Percentiles rank a stretch among this genome's conserved stretches.
Conservation (phyloP, 768 basidiomycete species). For the Mycena albidolilacea region DNA sequence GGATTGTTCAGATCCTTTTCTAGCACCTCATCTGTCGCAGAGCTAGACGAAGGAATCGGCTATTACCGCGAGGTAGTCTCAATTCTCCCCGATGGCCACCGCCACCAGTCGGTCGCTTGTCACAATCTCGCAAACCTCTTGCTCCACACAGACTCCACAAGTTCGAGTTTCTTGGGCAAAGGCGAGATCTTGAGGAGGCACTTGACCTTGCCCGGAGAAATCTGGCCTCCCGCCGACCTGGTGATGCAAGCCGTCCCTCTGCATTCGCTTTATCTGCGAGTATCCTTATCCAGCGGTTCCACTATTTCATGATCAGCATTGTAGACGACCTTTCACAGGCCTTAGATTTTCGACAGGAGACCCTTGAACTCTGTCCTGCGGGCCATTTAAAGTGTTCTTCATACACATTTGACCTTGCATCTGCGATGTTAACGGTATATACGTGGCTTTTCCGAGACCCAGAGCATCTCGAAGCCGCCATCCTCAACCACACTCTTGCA, state of each 20-base stretch:
- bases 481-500: not conserved
- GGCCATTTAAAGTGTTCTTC: not conserved
- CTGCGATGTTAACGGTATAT: not conserved
- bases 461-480: constrained; percentile 2
- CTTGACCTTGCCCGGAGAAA: not conserved
- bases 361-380: not conserved
- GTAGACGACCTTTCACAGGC: not conserved
- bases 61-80: constrained; percentile 3
- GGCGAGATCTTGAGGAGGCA: constrained; percentile 14
- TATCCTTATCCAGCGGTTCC: constrained; percentile 2
- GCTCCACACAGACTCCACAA: too few species aligned
- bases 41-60: not conserved
- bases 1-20: not conserved
- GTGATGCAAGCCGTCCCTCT: constrained; percentile 3
- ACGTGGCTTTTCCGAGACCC: too few species aligned
- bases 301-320: not conserved
- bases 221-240: not conserved
- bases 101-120: not conserved
- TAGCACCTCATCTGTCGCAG: not conserved
- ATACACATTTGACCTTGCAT: not conserved
- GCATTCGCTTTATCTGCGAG: not conserved
- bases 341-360: not conserved
- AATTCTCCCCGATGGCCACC: not conserved
- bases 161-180: not conserved
- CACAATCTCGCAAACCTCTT: not conserved